These are phyloP conservation scores for Geotrichum candidum DNA, from an alignment of 1,139 yeast genomes.

Conservation along the genomic window DNA sequence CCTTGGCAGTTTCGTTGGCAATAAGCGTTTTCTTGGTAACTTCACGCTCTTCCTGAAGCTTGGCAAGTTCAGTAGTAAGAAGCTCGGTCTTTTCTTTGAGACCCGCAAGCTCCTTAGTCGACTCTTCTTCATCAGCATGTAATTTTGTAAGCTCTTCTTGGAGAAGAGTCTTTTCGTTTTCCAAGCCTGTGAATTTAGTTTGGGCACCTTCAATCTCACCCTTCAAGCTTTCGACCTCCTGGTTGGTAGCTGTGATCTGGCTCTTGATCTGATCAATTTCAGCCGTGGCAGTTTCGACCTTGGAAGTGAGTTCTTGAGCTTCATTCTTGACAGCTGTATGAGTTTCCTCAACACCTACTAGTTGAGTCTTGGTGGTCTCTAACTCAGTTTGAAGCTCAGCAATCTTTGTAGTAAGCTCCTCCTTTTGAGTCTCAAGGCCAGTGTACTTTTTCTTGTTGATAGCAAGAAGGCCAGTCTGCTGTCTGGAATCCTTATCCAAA, in stretches of 20 bases:
- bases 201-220: background rate
- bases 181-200: background rate
- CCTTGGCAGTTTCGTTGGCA: background rate
- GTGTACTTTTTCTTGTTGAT: slow-evolving; percentile 66
- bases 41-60: background rate
- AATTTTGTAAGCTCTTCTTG: background rate
- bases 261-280: background rate
- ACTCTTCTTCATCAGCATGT: background rate
- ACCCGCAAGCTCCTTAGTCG: background rate
- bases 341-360: slow-evolving; percentile 23
- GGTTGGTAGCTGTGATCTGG: background rate
- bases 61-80: background rate
- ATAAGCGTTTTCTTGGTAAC: background rate
- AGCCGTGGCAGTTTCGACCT: background rate
- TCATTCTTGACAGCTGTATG: background rate
- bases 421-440: slow-evolving; percentile 49
- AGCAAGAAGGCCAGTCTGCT: slow-evolving; percentile 55
- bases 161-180: background rate
- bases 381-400: slow-evolving; percentile 39
- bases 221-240: background rate
- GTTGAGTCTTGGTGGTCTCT: slow-evolving; percentile 35
- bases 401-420: slow-evolving; percentile 18
- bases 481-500: slow-evolving; percentile 48
- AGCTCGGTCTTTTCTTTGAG: background rate
- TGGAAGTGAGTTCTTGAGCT: background rate